These are phyloP conservation scores for Dictyostelium brefeldianum DNA, from an alignment of 78 protist species.

Conservation along the genomic window DNA sequence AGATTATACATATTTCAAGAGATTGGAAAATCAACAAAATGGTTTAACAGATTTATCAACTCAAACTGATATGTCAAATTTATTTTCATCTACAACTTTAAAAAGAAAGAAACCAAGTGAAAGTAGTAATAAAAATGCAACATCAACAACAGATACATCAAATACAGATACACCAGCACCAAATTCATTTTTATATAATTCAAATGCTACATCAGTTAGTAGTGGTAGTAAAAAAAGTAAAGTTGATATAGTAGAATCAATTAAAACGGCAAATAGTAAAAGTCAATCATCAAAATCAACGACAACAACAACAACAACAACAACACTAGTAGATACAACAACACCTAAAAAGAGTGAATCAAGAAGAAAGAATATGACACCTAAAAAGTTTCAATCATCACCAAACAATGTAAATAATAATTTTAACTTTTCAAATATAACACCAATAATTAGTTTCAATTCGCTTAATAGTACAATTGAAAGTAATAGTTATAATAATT, in stretches of 20 bases:
- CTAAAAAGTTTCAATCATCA: slow-evolving; percentile 47
- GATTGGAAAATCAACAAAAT: not conserved
- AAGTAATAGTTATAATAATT: not conserved
- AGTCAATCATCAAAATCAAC: not conserved
- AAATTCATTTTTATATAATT: not conserved
- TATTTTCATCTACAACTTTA: not conserved
- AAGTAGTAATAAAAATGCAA: not conserved
- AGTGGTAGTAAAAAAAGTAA: not conserved
- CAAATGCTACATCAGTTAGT: not conserved
- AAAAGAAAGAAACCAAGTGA: not conserved
- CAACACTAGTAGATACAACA: not conserved
- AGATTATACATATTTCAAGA: slow-evolving; percentile 26
- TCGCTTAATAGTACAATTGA: not conserved
- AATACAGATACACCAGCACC: not conserved
- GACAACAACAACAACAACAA: not conserved
- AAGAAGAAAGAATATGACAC: slow-evolving; percentile 35
- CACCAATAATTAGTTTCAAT: not conserved
- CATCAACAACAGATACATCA: not conserved
- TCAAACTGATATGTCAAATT: not conserved
- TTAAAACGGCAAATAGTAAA: not conserved
- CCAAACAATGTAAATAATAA: slow-evolving; percentile 22
- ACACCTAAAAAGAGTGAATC: not conserved
- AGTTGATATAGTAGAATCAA: not conserved
- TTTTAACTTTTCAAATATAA: not conserved
- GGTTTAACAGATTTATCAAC: not conserved